phyloP scores from a whole-genome alignment of 2,329 filamentous ascomycete species.

The Talaromyces sp. region DNA sequence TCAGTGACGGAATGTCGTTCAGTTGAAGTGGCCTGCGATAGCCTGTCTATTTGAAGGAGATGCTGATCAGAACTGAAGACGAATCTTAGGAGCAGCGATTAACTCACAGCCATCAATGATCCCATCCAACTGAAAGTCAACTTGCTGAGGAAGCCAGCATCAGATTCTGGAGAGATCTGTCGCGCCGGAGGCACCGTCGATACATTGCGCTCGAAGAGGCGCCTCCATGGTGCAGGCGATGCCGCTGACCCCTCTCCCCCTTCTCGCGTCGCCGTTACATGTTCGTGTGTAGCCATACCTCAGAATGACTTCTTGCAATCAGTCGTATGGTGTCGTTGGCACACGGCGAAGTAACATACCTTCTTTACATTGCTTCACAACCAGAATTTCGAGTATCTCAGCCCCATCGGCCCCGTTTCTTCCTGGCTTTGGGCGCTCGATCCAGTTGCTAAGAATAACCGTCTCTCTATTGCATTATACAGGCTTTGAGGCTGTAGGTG shows the following conservation, averaged over 20 bases:
- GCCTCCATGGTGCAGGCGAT: not conserved
- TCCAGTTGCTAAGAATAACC: not conserved
- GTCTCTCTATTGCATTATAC: not conserved
- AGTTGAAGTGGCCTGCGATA: slow-evolving; percentile 8
- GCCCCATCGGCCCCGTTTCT: not conserved
- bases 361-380: not conserved
- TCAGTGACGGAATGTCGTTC: slow-evolving; percentile 1
- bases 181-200: not conserved
- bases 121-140: slow-evolving; percentile 2
- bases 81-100: not conserved
- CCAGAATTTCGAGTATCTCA: not conserved
- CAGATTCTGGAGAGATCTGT: slow-evolving; percentile 4
- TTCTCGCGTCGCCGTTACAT: not conserved
- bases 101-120: slow-evolving; percentile 3
- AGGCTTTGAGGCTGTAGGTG: not conserved
- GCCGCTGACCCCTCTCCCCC: not conserved
- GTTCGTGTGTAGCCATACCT: not conserved
- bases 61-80: not conserved
- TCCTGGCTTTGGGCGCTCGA: not conserved
- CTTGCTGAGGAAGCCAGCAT: not conserved
- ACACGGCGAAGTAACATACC: not conserved
- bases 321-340: not conserved
- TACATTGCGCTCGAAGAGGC: not conserved
- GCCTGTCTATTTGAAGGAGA: not conserved
- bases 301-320: not conserved